These are phyloP conservation scores for Shiraia sp. DNA, from an alignment of 2,329 filamentous ascomycete genomes.

Conservation along the genomic window DNA sequence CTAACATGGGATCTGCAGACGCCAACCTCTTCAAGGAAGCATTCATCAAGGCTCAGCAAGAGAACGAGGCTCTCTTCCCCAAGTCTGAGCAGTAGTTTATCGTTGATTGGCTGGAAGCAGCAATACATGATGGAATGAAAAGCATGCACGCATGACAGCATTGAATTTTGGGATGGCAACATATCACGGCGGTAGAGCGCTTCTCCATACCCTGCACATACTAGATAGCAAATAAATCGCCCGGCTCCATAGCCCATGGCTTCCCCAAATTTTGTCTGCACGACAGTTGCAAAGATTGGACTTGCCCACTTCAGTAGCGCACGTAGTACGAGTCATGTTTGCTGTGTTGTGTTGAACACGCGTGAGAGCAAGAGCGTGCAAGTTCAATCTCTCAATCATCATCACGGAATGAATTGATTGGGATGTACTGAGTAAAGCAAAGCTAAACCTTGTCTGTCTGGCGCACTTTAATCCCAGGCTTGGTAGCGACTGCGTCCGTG, in stretches of 20 bases:
- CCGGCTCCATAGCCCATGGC: slow-evolving; percentile 28
- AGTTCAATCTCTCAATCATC: too few relatives aligned
- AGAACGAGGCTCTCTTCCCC: slow-evolving; percentile 84
- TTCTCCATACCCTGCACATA: slow-evolving; percentile 39
- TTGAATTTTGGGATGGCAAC: slow-evolving; percentile 32
- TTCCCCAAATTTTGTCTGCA: slow-evolving; percentile 6
- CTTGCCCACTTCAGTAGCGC: not conserved
- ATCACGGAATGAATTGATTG: too few relatives aligned
- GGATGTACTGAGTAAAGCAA: too few relatives aligned
- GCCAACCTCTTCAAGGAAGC: slow-evolving; percentile 97
- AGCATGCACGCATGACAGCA: slow-evolving; percentile 32
- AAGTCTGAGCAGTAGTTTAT: slow-evolving; percentile 52
- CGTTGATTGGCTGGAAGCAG: slow-evolving; percentile 12
- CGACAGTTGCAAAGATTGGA: too few relatives aligned
- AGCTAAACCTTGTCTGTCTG: too few relatives aligned
- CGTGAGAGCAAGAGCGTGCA: too few relatives aligned
- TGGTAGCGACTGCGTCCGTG: slow-evolving; percentile 13
- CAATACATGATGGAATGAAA: slow-evolving; percentile 8
- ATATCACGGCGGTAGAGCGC: slow-evolving; percentile 34
- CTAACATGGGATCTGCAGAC: slow-evolving; percentile 58
- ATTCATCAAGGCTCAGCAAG: slow-evolving; percentile 94
- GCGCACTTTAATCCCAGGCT: not conserved
- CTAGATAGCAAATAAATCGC: slow-evolving; percentile 40
- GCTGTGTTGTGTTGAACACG: too few relatives aligned
- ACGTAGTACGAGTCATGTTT: too few relatives aligned